A percentile compares a stretch with the other conserved stretches of the same genome.
Evolutionary conservation across 805 yeast species (phyloP).

Genomic region (Scheffersomyces stipitis): DNA sequence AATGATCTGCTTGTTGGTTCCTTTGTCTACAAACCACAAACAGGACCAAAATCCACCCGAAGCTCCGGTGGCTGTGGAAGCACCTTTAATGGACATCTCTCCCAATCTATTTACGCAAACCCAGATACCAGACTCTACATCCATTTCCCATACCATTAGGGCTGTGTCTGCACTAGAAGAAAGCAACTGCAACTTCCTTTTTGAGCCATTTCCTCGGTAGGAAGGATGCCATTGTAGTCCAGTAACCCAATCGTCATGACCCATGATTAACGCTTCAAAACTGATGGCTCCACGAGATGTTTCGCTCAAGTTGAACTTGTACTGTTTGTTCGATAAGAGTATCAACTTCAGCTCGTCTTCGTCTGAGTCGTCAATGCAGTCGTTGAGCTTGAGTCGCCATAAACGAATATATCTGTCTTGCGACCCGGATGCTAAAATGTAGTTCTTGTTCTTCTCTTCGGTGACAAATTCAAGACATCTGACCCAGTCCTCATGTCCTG

Average conservation of each 20-base stretch:
- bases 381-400: slow-evolving; percentile 72
- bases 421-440: slow-evolving; percentile 81
- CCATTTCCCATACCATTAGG: slow-evolving; percentile 92
- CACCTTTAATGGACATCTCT: slow-evolving; percentile 92
- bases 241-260: slow-evolving; percentile 98
- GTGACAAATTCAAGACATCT: slow-evolving; percentile 65
- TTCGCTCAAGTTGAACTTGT: slow-evolving; percentile 48
- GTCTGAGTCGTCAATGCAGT: slow-evolving; percentile 54
- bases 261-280: slow-evolving; percentile 93
- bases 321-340: slow-evolving; percentile 69
- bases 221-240: slow-evolving; percentile 77
- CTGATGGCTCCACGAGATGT: slow-evolving; percentile 53
- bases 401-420: slow-evolving; percentile 90
- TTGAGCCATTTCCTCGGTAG: slow-evolving; percentile 6
- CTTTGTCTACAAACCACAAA: slow-evolving; percentile 58
- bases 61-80: slow-evolving; percentile 97
- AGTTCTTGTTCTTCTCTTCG: slow-evolving; percentile 47
- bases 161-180: slow-evolving; percentile 94
- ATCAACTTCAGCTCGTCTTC: slow-evolving; percentile 53
- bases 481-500: slow-evolving; percentile 98
- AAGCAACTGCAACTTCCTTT: slow-evolving; percentile 53
- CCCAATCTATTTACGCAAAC: slow-evolving; percentile 78
- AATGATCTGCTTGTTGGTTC: slow-evolving; percentile 41
- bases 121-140: slow-evolving; percentile 86
- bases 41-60: slow-evolving; percentile 65